Conservation (phyloP, 2,329 filamentous ascomycete species). For the Epichloe scottii region DNA sequence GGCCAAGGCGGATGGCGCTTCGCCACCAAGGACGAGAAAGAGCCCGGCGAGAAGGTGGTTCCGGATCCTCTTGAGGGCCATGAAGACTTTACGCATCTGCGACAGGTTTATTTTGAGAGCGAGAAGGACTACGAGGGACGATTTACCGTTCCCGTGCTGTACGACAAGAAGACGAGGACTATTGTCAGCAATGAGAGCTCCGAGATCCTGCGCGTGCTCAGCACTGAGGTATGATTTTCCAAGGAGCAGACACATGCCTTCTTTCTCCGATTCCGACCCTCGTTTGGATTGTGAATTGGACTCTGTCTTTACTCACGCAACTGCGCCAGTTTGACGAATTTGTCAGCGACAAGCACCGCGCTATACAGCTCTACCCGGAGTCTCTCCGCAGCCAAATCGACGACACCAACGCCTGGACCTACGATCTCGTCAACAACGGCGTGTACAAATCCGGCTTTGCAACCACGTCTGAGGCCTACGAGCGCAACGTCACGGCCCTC, state of each 20-base stretch:
- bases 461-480: conserved; percentile 71
- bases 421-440: conserved; percentile 59
- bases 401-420: conserved; percentile 67
- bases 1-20: conserved; percentile 68
- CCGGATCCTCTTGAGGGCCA: conserved; percentile 59
- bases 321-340: conserved; percentile 53
- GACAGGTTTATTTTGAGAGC: conserved; percentile 67
- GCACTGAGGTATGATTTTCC: conserved; percentile 44
- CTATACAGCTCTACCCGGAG: conserved; percentile 55
- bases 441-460: conserved; percentile 74
- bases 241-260: no score
- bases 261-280: no score
- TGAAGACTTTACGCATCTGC: conserved; percentile 55
- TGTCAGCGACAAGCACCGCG: conserved; percentile 45
- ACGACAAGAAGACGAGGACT: conserved; percentile 59
- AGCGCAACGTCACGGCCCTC: conserved; percentile 54
- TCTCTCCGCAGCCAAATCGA: conserved; percentile 59
- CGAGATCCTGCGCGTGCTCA: conserved; percentile 88
- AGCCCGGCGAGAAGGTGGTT: conserved; percentile 49
- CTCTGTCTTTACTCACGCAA: background rate
- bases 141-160: conserved; percentile 81
- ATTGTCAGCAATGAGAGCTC: conserved; percentile 90
- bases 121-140: conserved; percentile 62
- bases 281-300: no score
- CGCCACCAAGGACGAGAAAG: conserved; percentile 45